These are phyloP conservation scores for Artemisia annua DNA, from an alignment of 129 eudicot genomes.

Conservation along the genomic window DNA sequence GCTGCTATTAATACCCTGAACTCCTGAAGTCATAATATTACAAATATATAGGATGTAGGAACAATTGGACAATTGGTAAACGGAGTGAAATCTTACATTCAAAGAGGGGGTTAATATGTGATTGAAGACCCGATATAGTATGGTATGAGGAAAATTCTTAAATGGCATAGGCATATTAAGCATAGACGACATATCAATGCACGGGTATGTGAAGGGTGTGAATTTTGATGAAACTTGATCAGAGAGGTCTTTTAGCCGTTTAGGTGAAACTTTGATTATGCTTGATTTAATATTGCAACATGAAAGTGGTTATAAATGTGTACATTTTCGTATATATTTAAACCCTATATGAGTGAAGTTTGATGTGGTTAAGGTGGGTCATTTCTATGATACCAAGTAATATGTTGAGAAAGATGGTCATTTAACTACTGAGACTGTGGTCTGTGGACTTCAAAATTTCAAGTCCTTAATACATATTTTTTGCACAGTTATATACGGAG, in stretches of 20 bases:
- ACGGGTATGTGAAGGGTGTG: neutral
- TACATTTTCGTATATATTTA: neutral
- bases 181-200: neutral
- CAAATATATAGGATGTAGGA: neutral
- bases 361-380: conserved; percentile 11
- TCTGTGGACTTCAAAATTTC: neutral
- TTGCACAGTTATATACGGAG: no score
- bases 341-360: conserved; percentile 5
- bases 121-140: neutral
- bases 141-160: neutral
- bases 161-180: neutral
- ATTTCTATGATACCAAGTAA: neutral
- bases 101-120: neutral
- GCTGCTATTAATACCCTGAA: neutral
- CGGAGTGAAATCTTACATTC: no score
- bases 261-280: neutral
- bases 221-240: neutral
- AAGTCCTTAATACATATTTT: neutral
- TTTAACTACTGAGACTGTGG: neutral
- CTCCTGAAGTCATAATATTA: no score
- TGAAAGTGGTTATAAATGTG: conserved; percentile 17
- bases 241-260: neutral
- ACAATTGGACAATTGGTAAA: neutral
- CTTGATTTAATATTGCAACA: neutral
- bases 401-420: conserved; percentile 11